Evolutionary conservation across 2,329 filamentous ascomycete genomes (phyloP).

Genomic region (Hirsutella rhossiliensis): DNA sequence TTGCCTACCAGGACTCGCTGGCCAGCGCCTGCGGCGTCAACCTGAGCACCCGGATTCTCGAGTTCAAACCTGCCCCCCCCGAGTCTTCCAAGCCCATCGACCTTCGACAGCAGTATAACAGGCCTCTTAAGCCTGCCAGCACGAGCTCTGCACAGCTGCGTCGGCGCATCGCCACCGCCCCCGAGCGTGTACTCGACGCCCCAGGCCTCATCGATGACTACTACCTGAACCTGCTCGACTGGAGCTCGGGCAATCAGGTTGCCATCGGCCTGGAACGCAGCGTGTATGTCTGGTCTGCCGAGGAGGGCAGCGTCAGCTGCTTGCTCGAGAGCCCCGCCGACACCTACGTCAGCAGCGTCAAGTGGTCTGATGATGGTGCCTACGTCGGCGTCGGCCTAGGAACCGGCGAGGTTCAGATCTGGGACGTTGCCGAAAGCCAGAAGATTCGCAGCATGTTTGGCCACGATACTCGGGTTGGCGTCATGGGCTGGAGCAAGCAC

Average conservation of each 20-base stretch:
- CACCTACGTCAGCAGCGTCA: slow-evolving; percentile 95
- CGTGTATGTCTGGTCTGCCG: slow-evolving; percentile 97
- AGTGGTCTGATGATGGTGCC: slow-evolving; percentile 95
- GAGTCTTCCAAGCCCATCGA: slow-evolving; percentile 98
- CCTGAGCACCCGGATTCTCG: slow-evolving; percentile 87
- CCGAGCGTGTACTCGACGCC: slow-evolving; percentile 91
- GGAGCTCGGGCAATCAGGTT: slow-evolving; percentile 96
- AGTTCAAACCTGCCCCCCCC: slow-evolving; percentile 96
- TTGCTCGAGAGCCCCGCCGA: slow-evolving; percentile 80
- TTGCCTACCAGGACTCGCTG: slow-evolving; percentile 85
- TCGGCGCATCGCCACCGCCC: slow-evolving; percentile 84
- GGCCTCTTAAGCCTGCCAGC: slow-evolving; percentile 70
- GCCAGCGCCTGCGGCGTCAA: slow-evolving; percentile 86
- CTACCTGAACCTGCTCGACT: slow-evolving; percentile 97
- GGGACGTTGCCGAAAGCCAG: slow-evolving; percentile 88
- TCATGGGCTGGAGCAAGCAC: slow-evolving; percentile 99
- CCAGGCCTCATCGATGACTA: slow-evolving; percentile 96
- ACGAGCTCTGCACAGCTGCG: slow-evolving; percentile 74
- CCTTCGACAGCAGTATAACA: slow-evolving; percentile 94
- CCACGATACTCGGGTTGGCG: slow-evolving; percentile 89
- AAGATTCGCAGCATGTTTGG: slow-evolving; percentile 99
- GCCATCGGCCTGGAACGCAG: slow-evolving; percentile 94
- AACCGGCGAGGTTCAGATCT: slow-evolving; percentile 95
- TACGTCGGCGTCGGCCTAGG: slow-evolving; percentile 94
- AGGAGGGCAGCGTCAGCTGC: slow-evolving; percentile 78